Conservation (phyloP, 2,329 filamentous ascomycete genomes). For the Alternaria arborescens region DNA sequence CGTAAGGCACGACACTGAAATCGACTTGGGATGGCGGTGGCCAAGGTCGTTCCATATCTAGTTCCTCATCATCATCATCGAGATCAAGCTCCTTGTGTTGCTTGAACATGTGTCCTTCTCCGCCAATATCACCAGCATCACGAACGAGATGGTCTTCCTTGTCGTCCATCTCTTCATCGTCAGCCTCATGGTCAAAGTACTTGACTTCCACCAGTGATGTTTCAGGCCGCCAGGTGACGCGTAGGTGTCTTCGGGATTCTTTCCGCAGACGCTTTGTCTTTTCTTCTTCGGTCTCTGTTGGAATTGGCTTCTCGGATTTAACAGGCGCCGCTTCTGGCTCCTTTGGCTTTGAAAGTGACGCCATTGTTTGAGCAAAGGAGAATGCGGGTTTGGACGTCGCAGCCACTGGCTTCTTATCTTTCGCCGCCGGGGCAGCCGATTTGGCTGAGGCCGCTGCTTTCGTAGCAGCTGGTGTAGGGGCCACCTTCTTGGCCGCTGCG, state of each 20-base stretch:
- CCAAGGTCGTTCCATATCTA: slow-evolving; percentile 47
- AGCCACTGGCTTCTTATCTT: slow-evolving; percentile 41
- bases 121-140: slow-evolving; percentile 76
- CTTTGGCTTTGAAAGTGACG: slow-evolving; percentile 62
- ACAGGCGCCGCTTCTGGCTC: slow-evolving; percentile 55
- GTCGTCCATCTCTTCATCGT: slow-evolving; percentile 68
- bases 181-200: slow-evolving; percentile 75
- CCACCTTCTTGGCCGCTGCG: slow-evolving; percentile 56
- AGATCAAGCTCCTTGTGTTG: slow-evolving; percentile 71
- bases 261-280: slow-evolving; percentile 74
- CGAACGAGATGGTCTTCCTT: slow-evolving; percentile 73
- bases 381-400: slow-evolving; percentile 45
- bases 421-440: slow-evolving; percentile 27
- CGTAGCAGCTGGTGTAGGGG: slow-evolving; percentile 30
- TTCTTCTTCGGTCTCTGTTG: slow-evolving; percentile 73
- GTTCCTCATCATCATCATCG: slow-evolving; percentile 68
- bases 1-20: slow-evolving; percentile 52
- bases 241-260: slow-evolving; percentile 73
- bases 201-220: slow-evolving; percentile 71
- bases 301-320: slow-evolving; percentile 62
- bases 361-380: slow-evolving; percentile 54
- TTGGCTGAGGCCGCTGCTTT: slow-evolving; percentile 40
- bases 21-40: slow-evolving; percentile 50
- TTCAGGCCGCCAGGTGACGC: slow-evolving; percentile 76
- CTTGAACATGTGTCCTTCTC: slow-evolving; percentile 65